phyloP scores from a whole-genome alignment of 352 stramenopile species.

The Globisporangium viniferum region DNA sequence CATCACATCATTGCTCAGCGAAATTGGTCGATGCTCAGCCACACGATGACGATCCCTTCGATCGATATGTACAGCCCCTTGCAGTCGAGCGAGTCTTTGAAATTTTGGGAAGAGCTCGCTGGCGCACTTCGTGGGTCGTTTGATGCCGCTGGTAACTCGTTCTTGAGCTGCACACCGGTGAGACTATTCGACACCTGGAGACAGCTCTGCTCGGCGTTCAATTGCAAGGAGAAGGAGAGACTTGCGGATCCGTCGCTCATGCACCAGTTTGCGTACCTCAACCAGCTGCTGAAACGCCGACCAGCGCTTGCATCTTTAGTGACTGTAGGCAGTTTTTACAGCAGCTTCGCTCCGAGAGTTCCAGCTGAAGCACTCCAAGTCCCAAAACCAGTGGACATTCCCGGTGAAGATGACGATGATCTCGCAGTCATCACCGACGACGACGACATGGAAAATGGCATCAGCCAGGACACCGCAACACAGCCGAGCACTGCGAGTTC shows the following conservation, averaged over 20 bases:
- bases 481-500: background rate
- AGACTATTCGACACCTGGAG: constrained; percentile 1
- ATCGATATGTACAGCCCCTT: constrained; percentile 22
- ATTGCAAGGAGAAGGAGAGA: background rate
- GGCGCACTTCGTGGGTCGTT: background rate
- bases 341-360: background rate
- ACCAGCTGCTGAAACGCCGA: constrained; percentile 2
- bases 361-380: background rate
- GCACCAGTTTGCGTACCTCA: background rate
- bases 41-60: constrained; percentile 16
- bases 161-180: background rate
- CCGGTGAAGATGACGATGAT: constrained; percentile 15
- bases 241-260: background rate
- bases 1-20: constrained; percentile 14
- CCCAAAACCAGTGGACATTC: background rate
- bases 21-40: constrained; percentile 21
- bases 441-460: constrained; percentile 3
- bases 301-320: background rate
- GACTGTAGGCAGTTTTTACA: background rate
- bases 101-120: constrained; percentile 20
- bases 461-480: constrained; percentile 3
- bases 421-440: constrained; percentile 11
- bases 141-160: background rate
- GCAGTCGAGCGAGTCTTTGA: constrained; percentile 13
- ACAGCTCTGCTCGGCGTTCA: background rate